These are phyloP conservation scores for Dichotomocladium elegans DNA, from an alignment of 371 early-diverging fungal genomes.

Conservation along the genomic window DNA sequence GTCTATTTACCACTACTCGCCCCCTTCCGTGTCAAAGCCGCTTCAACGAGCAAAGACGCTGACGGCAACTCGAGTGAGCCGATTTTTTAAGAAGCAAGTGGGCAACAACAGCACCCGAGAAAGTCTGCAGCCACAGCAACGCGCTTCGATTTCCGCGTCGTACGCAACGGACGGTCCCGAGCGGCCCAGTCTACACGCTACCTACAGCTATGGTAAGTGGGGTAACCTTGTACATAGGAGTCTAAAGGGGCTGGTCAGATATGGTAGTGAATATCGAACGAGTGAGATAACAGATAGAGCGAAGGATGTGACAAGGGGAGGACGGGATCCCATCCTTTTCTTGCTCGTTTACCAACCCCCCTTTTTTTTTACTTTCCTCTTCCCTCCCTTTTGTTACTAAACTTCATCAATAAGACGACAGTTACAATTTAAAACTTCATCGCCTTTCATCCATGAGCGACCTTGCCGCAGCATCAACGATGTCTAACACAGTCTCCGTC, in stretches of 20 bases:
- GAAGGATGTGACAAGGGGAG: neutral
- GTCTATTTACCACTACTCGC: no score
- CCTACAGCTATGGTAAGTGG: no score
- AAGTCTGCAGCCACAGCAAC: slow-evolving; percentile 1
- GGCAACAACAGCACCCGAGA: neutral
- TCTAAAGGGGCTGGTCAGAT: no score
- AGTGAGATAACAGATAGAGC: no score
- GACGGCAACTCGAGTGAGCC: neutral
- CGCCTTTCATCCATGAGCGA: neutral
- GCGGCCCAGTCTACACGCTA: no score
- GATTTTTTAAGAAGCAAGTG: neutral
- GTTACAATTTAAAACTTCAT: neutral
- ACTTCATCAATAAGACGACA: neutral
- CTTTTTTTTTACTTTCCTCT: neutral
- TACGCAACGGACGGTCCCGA: no score
- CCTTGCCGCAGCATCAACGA: neutral
- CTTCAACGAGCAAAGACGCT: neutral
- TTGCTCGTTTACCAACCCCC: neutral
- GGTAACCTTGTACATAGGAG: no score
- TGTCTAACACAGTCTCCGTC: neutral
- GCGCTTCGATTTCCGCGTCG: no score
- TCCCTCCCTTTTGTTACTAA: neutral
- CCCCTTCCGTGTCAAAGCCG: neutral
- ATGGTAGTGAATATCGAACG: no score
- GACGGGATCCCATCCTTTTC: neutral